Conservation (phyloP, 2,329 filamentous ascomycete genomes). For the Cercospora sesami region DNA sequence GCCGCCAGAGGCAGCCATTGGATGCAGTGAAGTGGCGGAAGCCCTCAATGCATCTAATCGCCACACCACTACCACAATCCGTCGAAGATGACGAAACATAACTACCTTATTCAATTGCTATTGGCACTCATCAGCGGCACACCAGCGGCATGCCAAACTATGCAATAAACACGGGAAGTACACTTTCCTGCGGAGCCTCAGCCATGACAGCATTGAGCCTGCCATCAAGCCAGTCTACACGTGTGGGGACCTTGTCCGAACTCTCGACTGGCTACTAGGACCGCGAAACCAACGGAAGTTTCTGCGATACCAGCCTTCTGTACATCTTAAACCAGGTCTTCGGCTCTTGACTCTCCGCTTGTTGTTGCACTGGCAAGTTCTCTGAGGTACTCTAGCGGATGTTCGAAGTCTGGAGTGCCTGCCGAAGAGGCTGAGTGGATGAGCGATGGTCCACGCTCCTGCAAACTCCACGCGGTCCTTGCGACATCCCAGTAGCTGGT, state of each 20-base stretch:
- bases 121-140: background rate
- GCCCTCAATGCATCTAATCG: background rate
- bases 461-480: background rate
- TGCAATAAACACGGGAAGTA: background rate
- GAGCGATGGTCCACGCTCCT: slow-evolving; percentile 8
- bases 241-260: background rate
- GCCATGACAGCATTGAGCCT: background rate
- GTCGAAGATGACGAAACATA: background rate
- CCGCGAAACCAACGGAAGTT: background rate
- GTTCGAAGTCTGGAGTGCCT: slow-evolving; percentile 14
- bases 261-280: background rate
- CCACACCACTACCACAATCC: background rate
- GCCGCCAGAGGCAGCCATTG: background rate
- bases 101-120: background rate
- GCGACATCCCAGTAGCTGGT: background rate
- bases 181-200: background rate
- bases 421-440: slow-evolving; percentile 2
- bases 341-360: background rate
- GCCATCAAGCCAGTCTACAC: background rate
- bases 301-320: background rate
- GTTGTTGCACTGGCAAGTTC: background rate
- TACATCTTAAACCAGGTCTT: background rate
- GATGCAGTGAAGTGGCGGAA: background rate
- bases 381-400: slow-evolving; percentile 5
- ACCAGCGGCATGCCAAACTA: slow-evolving; percentile 8